A percentile compares a stretch with the other conserved stretches of the same genome.
Conservation (phyloP, 768 basidiomycete genomes). For the Lactifluus volemus region DNA sequence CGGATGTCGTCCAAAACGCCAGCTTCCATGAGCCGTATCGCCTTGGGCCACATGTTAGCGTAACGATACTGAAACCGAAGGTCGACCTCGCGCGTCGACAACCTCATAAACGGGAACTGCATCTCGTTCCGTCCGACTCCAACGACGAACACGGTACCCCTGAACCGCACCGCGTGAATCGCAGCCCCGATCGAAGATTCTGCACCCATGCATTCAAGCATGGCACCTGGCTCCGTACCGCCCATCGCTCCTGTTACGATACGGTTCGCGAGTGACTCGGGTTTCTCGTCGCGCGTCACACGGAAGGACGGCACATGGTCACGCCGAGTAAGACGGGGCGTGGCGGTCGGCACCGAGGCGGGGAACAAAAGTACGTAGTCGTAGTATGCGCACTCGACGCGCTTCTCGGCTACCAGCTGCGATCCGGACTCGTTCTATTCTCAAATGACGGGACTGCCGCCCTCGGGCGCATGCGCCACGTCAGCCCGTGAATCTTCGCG, state of each 20-base stretch:
- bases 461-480: no score
- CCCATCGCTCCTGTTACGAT: constrained; percentile 48
- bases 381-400: no score
- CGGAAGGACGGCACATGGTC: no score
- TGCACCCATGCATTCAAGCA: constrained; percentile 57
- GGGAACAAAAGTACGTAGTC: no score
- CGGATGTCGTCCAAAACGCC: constrained; percentile 62
- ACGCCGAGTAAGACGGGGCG: no score
- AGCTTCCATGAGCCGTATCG: constrained; percentile 67
- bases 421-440: no score
- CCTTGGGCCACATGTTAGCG: constrained; percentile 74
- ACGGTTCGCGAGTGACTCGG: constrained; percentile 43
- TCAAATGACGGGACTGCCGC: no score
- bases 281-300: constrained; percentile 37
- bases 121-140: constrained; percentile 56
- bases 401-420: no score
- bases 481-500: no score
- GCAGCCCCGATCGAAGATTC: constrained; percentile 55
- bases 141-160: constrained; percentile 61
- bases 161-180: constrained; percentile 40
- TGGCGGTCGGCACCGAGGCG: no score
- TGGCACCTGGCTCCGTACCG: constrained; percentile 36
- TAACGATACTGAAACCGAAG: constrained; percentile 63
- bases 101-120: constrained; percentile 66
- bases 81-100: constrained; percentile 63